These are phyloP conservation scores for Phytophthora citricola DNA, from an alignment of 352 stramenopile genomes.

Conservation along the genomic window DNA sequence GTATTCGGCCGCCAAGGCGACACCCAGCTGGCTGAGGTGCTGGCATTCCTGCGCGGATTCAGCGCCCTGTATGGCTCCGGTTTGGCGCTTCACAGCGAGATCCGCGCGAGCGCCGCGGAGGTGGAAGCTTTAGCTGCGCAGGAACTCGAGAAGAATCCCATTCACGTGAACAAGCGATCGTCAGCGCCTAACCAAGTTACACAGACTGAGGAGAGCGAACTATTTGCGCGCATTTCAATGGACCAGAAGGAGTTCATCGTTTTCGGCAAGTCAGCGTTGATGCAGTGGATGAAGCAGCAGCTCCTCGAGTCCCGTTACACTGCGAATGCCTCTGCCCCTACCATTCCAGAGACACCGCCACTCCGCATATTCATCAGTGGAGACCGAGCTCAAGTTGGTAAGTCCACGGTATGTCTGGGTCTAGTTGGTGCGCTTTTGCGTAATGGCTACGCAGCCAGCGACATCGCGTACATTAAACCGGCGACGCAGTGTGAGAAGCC, in stretches of 20 bases:
- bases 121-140: constrained; percentile 21
- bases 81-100: constrained; percentile 44
- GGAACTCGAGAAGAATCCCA: constrained; percentile 17
- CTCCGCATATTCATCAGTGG: constrained; percentile 80
- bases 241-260: constrained; percentile 31
- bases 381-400: constrained; percentile 93
- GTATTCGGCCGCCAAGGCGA: constrained; percentile 41
- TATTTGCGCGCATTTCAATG: constrained; percentile 42
- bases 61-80: constrained; percentile 60
- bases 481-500: constrained; percentile 97
- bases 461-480: constrained; percentile 99
- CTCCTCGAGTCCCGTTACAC: constrained; percentile 43
- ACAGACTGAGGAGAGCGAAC: neutral
- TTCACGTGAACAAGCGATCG: constrained; percentile 25
- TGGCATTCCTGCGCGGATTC: constrained; percentile 60
- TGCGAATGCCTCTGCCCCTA: neutral
- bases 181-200: constrained; percentile 3
- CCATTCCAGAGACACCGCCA: constrained; percentile 9
- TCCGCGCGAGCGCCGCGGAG: constrained; percentile 14
- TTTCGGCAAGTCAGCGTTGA: constrained; percentile 35
- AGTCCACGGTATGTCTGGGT: constrained; percentile 96
- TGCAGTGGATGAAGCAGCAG: constrained; percentile 45
- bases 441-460: constrained; percentile 59
- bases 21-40: constrained; percentile 31
- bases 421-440: constrained; percentile 91